Evolutionary conservation across 1,284 basidiomycete species (phyloP).

Genomic region (Puccinia triticina): DNA sequence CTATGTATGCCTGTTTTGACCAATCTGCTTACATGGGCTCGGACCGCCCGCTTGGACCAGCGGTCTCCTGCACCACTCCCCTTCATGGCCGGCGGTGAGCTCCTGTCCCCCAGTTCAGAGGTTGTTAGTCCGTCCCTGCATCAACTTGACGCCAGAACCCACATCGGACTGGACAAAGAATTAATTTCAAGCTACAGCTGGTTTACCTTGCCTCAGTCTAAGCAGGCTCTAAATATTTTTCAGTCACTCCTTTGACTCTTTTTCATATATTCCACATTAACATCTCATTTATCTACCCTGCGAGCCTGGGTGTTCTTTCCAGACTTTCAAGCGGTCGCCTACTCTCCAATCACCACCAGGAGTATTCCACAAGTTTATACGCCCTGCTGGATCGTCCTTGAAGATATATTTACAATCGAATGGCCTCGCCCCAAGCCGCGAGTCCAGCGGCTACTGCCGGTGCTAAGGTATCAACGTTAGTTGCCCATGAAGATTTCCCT

Average conservation of each 20-base stretch:
- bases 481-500: not conserved
- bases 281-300: not conserved
- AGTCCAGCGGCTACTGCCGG: slow-evolving; percentile 3
- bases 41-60: slow-evolving; percentile 1
- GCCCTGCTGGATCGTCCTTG: not conserved
- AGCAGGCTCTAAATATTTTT: not conserved
- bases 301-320: not conserved
- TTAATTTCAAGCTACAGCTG: not conserved
- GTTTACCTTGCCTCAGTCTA: not conserved
- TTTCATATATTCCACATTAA: not conserved
- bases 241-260: slow-evolving; percentile 3
- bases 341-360: not conserved
- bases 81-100: not conserved
- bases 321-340: not conserved
- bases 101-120: not conserved
- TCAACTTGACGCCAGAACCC: not conserved
- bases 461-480: slow-evolving; percentile 17
- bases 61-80: not conserved
- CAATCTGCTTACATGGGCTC: not conserved
- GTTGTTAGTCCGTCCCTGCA: not conserved
- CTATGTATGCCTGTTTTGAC: slow-evolving; percentile 4
- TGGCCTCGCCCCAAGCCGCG: not conserved
- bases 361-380: not conserved
- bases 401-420: not conserved
- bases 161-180: not conserved